Conservation (phyloP, 495 filamentous ascomycete species). For the Aspergillus wentii region DNA sequence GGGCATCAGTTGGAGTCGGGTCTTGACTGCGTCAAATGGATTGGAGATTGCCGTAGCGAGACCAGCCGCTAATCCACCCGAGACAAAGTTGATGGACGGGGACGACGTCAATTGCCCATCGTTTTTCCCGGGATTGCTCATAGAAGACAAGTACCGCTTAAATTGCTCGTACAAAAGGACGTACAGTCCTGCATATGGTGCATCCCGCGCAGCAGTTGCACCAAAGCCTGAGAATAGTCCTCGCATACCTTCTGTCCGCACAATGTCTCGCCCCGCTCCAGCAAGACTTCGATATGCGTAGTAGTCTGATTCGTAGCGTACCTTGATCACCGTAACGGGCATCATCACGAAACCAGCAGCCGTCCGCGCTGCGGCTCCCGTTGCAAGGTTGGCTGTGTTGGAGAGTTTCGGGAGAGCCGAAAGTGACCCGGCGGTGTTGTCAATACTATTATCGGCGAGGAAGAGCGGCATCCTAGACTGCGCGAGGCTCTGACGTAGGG, state of each 20-base stretch:
- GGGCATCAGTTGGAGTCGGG: conserved; percentile 86
- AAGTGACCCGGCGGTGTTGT: conserved; percentile 40
- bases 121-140: conserved; percentile 9
- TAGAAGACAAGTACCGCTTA: conserved; percentile 59
- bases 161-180: conserved; percentile 90
- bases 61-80: conserved; percentile 72
- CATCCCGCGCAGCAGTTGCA: conserved; percentile 88
- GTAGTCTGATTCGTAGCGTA: conserved; percentile 82
- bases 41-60: conserved; percentile 86
- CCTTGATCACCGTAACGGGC: conserved; percentile 95
- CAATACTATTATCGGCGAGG: conserved; percentile 13
- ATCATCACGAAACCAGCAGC: conserved; percentile 87
- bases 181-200: conserved; percentile 92
- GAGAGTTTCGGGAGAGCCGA: conserved; percentile 80
- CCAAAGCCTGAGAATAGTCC: conserved; percentile 94
- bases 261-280: conserved; percentile 69
- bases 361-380: conserved; percentile 78
- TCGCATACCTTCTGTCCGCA: conserved; percentile 63
- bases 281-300: conserved; percentile 80
- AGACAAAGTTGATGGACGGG: conserved; percentile 77
- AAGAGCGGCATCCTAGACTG: conserved; percentile 22
- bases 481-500: conserved; percentile 67
- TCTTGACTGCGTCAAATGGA: conserved; percentile 96
- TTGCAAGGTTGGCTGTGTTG: conserved; percentile 76
- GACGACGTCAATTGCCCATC: conserved; percentile 33